A percentile compares a stretch with the other conserved stretches of the same genome.
phyloP scores from a whole-genome alignment of 495 filamentous ascomycete species.

The Baudoinia panamericana region DNA sequence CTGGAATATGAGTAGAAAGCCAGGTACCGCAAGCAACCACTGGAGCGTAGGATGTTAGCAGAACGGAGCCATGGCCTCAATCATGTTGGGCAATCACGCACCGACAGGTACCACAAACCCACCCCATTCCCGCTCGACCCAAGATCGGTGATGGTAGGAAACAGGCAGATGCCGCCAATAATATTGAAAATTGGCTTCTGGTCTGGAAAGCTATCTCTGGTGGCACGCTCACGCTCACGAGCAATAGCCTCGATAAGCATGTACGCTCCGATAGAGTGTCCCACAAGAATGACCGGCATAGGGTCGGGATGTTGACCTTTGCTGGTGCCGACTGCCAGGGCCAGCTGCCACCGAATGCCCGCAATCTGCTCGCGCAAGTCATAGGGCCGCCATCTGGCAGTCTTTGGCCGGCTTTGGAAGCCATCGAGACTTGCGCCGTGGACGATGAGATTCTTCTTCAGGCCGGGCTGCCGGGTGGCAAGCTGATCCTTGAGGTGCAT shows the following conservation, averaged over 20 bases:
- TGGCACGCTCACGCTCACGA: slow-evolving; percentile 1
- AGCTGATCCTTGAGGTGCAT: too few species aligned
- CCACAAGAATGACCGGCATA: slow-evolving; percentile 53
- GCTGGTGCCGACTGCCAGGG: neutral
- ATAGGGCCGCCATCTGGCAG: neutral
- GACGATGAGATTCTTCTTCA: slow-evolving; percentile 42
- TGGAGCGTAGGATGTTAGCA: slow-evolving; percentile 1
- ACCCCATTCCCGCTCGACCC: slow-evolving; percentile 20
- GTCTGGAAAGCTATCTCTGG: slow-evolving; percentile 1
- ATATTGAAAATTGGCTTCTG: too few species aligned
- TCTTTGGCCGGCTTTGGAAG: slow-evolving; percentile 36
- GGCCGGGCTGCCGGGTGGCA: too few species aligned
- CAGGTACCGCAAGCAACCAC: slow-evolving; percentile 5
- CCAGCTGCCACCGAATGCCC: slow-evolving; percentile 26
- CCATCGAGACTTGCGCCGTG: slow-evolving; percentile 62
- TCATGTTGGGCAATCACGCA: too few species aligned
- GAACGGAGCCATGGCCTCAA: too few species aligned
- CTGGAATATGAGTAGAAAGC: slow-evolving; percentile 2
- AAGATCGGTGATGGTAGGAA: slow-evolving; percentile 27
- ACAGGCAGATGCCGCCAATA: slow-evolving; percentile 24
- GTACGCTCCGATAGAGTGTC: slow-evolving; percentile 29
- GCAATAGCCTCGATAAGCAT: slow-evolving; percentile 24
- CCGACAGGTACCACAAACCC: too few species aligned
- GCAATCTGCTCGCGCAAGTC: slow-evolving; percentile 50
- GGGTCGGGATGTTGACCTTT: neutral